phyloP scores from a whole-genome alignment of 2,329 filamentous ascomycete species.

The Curvularia verruculosa region DNA sequence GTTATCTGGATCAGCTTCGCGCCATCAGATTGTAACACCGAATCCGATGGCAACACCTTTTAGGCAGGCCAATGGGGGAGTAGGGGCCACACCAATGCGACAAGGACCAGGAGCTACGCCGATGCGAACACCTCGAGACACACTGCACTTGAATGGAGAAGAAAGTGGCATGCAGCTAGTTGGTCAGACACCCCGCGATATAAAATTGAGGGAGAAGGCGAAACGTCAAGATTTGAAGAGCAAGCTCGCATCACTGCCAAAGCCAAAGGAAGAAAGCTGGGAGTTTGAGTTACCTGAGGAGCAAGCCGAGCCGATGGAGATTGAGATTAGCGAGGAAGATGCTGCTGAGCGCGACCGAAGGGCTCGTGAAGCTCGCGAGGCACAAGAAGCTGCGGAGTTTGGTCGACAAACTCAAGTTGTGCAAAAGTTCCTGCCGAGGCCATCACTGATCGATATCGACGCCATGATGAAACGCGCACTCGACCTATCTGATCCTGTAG shows the following conservation, averaged over 20 bases:
- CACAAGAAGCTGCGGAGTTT: conserved; percentile 71
- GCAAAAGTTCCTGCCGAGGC: conserved; percentile 81
- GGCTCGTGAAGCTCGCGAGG: conserved; percentile 66
- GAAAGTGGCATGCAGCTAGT: conserved; percentile 68
- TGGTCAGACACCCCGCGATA: conserved; percentile 76
- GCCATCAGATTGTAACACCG: conserved; percentile 83
- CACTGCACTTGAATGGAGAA: conserved; percentile 78
- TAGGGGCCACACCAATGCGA: conserved; percentile 68
- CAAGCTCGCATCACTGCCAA: conserved; percentile 82
- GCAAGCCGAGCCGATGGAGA: conserved; percentile 63
- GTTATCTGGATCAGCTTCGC: conserved; percentile 82
- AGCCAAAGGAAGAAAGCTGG: conserved; percentile 92
- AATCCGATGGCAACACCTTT: conserved; percentile 95
- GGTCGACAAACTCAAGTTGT: conserved; percentile 89
- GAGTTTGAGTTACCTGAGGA: conserved; percentile 92
- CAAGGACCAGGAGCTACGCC: conserved; percentile 78
- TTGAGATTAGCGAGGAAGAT: conserved; percentile 67
- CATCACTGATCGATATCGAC: conserved; percentile 72
- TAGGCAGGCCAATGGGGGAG: conserved; percentile 64
- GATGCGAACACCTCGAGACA: conserved; percentile 86
- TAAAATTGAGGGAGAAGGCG: conserved; percentile 72
- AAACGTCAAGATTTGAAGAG: conserved; percentile 71
- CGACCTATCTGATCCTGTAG: conserved; percentile 66
- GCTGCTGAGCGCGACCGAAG: conserved; percentile 77
- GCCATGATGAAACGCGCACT: conserved; percentile 69